These are phyloP conservation scores for Ichthyophthirius multifiliis DNA, from an alignment of 169 alveolate species.

Conservation along the genomic window DNA sequence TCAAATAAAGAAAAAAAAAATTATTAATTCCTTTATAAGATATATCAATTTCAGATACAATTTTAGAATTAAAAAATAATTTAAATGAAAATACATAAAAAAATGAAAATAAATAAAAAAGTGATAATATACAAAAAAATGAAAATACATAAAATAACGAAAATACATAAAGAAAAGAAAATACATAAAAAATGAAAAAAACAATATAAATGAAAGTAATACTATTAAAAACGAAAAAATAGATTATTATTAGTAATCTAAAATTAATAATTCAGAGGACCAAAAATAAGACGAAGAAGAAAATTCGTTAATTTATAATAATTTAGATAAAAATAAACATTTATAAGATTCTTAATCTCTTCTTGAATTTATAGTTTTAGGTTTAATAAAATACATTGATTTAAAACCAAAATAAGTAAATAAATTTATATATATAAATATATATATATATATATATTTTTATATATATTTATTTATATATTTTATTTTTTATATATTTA, in stretches of 20 bases:
- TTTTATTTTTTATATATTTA: background rate
- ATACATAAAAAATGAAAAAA: too few species aligned
- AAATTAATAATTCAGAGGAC: background rate
- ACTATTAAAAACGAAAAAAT: background rate
- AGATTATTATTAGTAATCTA: background rate
- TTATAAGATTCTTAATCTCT: background rate
- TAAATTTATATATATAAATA: too few species aligned
- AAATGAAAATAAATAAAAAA: too few species aligned
- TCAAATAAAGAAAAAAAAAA: background rate
- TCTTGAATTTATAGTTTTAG: background rate
- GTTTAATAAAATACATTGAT: background rate
- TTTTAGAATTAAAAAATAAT: background rate
- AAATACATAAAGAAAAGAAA: too few species aligned
- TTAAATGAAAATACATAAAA: too few species aligned
- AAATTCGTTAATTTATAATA: background rate
- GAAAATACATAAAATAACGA: too few species aligned
- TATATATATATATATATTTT: background rate
- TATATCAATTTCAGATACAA: background rate
- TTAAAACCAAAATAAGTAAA: background rate
- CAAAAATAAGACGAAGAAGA: background rate
- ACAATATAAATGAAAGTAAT: background rate
- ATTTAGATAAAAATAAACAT: background rate
- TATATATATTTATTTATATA: background rate
- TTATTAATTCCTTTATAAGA: background rate
- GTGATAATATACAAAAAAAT: too few species aligned